Evolutionary conservation across 306 rosid genomes (phyloP), one percentile per base, ranked within the genome.

Genomic region (Vicia sativa): DNA sequence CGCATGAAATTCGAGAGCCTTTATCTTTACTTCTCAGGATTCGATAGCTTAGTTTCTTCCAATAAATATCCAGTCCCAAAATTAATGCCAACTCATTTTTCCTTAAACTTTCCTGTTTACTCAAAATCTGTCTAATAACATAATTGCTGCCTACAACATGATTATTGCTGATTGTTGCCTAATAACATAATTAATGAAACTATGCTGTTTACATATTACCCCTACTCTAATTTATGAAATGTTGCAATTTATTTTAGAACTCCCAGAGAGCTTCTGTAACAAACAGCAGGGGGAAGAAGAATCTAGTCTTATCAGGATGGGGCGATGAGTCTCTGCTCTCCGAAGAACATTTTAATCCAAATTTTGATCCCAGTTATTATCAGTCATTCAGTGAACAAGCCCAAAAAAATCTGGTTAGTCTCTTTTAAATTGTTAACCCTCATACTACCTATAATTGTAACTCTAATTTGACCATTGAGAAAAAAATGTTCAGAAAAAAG

Each of bases 311-410:
- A 78, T 89, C 96, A 57, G 92, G 62, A 18, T 92, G 98, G 98
- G 98, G 98, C 54, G 96, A 92, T 54, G 98, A 92, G 58, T 75
- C 91, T 72, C 11, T 89, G 56, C 98, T 89, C 48, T 89, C 95
- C 4, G 96, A 87, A 80, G 88, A 79, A 65, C 31, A 44, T 66
- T 28, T 76, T 37, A 92, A 92, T 75, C 98, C 96, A 5, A 58
- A 80, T 80, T 92, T 82, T 76, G 70, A 57, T 65, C 73, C 84
- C 64, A 83, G 82, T 77, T 71, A 48, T 74, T 92, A 89, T 80
- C 81, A 83, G 61, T 81, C 80, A 12, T 86, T 84, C 68, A 84
- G 90, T 45, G 96, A 92, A 78, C 87, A 84, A 78, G 80, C 98
- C 65, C 89, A 67, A 68, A 83, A 83, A 70, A 92, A 86, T 87